phyloP scores from a whole-genome alignment of 345 rosid species.

The Microcos paniculata region DNA sequence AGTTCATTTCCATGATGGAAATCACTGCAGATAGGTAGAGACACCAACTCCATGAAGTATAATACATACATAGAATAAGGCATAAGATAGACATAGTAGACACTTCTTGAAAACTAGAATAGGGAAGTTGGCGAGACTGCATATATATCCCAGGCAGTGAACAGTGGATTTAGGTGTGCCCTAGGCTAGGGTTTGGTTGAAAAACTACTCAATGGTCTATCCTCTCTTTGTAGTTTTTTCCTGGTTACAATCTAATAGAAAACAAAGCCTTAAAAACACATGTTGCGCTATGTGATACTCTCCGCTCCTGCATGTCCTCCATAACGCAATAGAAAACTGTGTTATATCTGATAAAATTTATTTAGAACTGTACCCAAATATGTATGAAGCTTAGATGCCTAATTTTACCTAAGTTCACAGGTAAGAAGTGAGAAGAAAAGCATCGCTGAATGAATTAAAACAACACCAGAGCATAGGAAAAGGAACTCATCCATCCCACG shows the following conservation, averaged over 20 bases:
- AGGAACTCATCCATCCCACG: neutral
- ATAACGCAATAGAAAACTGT: neutral
- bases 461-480: neutral
- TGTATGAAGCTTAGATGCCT: neutral
- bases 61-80: neutral
- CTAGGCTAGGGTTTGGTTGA: too few relatives aligned
- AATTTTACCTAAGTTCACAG: neutral
- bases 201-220: too few relatives aligned
- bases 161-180: too few relatives aligned
- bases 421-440: neutral
- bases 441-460: neutral
- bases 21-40: neutral
- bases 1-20: neutral
- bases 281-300: neutral
- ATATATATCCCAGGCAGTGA: too few relatives aligned
- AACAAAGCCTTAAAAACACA: neutral
- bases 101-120: too few relatives aligned
- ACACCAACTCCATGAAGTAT: neutral
- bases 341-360: neutral
- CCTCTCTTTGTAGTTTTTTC: too few relatives aligned
- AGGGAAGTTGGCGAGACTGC: too few relatives aligned
- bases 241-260: neutral
- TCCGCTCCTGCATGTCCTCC: too few relatives aligned
- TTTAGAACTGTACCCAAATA: neutral
- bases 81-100: too few relatives aligned